Evolutionary conservation across 2,329 filamentous ascomycete genomes (phyloP), one percentile per base, ranked within the genome.

Genomic region (Talaromyces sp.): DNA sequence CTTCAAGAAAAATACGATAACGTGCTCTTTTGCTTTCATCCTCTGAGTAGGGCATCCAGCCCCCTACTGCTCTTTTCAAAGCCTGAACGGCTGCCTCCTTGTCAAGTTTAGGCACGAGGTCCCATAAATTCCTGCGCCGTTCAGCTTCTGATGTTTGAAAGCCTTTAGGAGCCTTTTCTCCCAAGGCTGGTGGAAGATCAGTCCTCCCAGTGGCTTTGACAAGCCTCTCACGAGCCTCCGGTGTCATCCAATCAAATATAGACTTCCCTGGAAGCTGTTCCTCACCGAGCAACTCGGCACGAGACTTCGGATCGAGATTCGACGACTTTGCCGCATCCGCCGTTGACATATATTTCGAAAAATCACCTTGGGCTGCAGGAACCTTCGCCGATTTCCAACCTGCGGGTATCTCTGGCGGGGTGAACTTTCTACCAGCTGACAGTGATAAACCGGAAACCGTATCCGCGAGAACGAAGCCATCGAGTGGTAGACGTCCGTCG

Each of bases 191-290:
- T 0, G 95, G 95, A 2, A 99, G 85, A 72, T 94, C 86, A 2
- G 79, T 78, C 65, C 88, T 92, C 1, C 93, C 93, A 2, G 92
- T 92, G 0, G 88, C 88, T 11, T 87, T 84, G 3, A 85, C 92
- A 52, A 99, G 85, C 31, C 89, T 87, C 61, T 94, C 89, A 67
- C 95, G 88, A 3, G 91, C 87, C 39, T 90, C 85, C 0, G 91
- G 84, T 0, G 91, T 91, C 69, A 99, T 85, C 77, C 91, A 99
- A 78, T 98, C 93, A 75, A 98, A 99, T 2, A 99, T 89, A 0
- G 95, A 98, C 79, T 98, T 97, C 0, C 92, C 92, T 0, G 93
- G 93, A 0, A 98, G 81, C 41, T 87, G 85, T 45, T 86, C 83
- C 79, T 97, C 94, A 41, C 93, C 93, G 1, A 98, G 83, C 0